Base-by-base conservation (phyloP, 208 protist species). In the Leishmania gerbilli region DNA sequence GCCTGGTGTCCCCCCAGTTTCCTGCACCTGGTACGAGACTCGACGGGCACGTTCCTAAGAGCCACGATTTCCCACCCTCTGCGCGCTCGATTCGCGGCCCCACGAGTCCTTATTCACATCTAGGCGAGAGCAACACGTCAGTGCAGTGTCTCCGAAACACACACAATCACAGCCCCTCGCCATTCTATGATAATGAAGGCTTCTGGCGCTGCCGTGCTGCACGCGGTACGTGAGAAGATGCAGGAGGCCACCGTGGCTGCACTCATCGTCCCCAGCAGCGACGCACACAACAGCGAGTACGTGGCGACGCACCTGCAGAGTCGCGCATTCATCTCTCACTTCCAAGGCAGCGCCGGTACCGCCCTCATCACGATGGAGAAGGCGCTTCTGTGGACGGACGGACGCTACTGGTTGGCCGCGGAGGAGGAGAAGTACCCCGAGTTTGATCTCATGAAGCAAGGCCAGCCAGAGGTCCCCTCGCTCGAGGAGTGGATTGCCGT, bases 221-320 rank as follows among this genome's bases (percentile, higher is more conserved):
- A 74, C 24, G 64, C 72, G 0, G 65, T 99, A 37, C 91, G 96
- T 31, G 84, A 93, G 45, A 87, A 93, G 34, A 98, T 99, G 95
- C 60, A 58, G 47, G 67, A 84, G 31, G n/a, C 80, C 53, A 53
- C 81, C 15, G 69, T 99, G 40, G 77, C 83, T 11, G 98, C 96
- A 0, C 95, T 98, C 76, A 87, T 99, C 53, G 86, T 99, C 2
- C 97, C 97, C 37, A 93, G 83, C 74, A 94, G 90, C 80, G 98
- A 99, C 88, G 91, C 96, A 2, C 98, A 99, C 92, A 98, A 98
- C 84, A 97, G 93, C 86, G 99, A 99, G 84, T 99, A 99, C 89
- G 90, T 98, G 37, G 94, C 95, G 2, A 77, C 87, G 15, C 83
- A 84, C 77, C 93, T 99, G 82, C 88, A 99, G 79, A 91, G 97